phyloP scores from a whole-genome alignment of 2,329 filamentous ascomycete genomes.

The Cytospora chrysosperma region DNA sequence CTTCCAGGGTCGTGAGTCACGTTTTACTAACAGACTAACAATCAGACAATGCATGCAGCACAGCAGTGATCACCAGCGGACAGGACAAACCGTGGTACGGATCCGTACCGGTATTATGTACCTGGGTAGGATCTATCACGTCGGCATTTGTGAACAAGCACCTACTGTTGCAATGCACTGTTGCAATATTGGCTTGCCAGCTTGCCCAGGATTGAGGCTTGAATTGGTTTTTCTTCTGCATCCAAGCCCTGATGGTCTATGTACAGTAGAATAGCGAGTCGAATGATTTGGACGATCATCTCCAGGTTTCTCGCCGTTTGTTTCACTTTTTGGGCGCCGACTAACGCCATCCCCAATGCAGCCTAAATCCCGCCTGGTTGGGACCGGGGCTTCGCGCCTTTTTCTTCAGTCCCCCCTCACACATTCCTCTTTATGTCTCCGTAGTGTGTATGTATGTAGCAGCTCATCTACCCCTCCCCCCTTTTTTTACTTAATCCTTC shows the following conservation, averaged over 20 bases:
- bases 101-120: too few species aligned
- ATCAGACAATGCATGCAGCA: background rate
- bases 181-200: background rate
- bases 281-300: background rate
- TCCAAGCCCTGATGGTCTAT: too few species aligned
- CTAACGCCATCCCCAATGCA: slow-evolving; percentile 5
- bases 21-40: too few species aligned
- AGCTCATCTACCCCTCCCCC: too few species aligned
- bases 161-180: background rate
- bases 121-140: background rate
- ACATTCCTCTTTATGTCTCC: too few species aligned
- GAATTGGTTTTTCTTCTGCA: background rate
- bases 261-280: too few species aligned
- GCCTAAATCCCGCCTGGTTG: slow-evolving; percentile 10
- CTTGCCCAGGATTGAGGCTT: too few species aligned
- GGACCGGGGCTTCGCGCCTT: slow-evolving; percentile 3
- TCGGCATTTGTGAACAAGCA: background rate
- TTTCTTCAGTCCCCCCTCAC: background rate
- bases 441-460: too few species aligned
- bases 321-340: slow-evolving; percentile 9
- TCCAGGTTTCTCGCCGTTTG: background rate
- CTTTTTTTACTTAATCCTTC: background rate
- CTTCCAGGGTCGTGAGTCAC: background rate
- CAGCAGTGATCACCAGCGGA: too few species aligned
- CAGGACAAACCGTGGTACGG: background rate